These are phyloP conservation scores for Leishmania aethiopica DNA, from an alignment of 208 protist genomes.

Conservation along the genomic window DNA sequence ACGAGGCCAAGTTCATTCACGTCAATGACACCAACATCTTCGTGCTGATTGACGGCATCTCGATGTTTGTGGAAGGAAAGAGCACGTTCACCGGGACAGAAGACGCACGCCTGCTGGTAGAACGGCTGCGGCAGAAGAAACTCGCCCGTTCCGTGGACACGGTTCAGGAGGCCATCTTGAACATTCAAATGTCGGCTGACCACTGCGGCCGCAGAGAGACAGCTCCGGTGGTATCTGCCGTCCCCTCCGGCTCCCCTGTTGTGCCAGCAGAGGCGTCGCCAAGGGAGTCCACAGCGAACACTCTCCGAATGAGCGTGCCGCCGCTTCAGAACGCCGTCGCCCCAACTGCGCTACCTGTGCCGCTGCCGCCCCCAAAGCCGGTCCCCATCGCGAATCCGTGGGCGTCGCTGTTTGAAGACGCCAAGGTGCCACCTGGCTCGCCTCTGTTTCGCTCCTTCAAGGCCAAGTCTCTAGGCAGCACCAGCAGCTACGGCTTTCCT, in stretches of 20 bases:
- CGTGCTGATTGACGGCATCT: constrained; percentile 85
- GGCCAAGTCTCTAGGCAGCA: constrained; percentile 8
- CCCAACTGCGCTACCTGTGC: background rate
- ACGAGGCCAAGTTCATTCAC: constrained; percentile 80
- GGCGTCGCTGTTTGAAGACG: constrained; percentile 42
- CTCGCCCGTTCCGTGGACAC: constrained; percentile 51
- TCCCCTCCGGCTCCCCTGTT: background rate
- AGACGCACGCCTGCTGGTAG: constrained; percentile 40
- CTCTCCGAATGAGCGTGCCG: background rate
- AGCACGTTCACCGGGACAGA: constrained; percentile 67
- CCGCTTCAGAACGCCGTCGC: background rate
- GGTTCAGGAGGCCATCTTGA: constrained; percentile 77
- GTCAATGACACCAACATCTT: constrained; percentile 91
- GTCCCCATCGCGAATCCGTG: constrained; percentile 26
- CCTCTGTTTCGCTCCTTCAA: constrained; percentile 30
- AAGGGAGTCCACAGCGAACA: background rate
- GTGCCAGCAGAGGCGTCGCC: background rate
- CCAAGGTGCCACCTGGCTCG: constrained; percentile 14
- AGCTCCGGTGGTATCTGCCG: background rate
- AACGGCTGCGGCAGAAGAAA: constrained; percentile 27
- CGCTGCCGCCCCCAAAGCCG: background rate
- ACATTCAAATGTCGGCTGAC: constrained; percentile 57
- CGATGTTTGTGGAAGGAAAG: constrained; percentile 86
- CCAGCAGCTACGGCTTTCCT: background rate
- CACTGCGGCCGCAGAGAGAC: constrained; percentile 3